These are phyloP conservation scores for Thielaviopsis punctulata DNA, from an alignment of 2,329 filamentous ascomycete species.

Conservation along the genomic window DNA sequence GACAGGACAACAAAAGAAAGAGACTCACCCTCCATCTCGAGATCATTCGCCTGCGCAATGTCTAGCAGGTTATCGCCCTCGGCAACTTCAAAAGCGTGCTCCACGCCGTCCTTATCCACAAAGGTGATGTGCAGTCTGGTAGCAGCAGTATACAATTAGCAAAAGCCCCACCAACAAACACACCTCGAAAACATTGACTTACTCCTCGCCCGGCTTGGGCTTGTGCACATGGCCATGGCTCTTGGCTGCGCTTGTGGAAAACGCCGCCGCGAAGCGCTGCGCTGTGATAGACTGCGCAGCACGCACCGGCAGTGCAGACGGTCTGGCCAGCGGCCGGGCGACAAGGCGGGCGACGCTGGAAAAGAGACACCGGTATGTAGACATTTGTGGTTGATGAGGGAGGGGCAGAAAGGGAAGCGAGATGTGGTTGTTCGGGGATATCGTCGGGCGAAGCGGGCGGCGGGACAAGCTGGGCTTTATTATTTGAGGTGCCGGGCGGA, in stretches of 20 bases:
- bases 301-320: not conserved
- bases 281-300: not conserved
- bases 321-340: slow-evolving; percentile 15
- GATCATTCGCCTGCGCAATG: slow-evolving; percentile 81
- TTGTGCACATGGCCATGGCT: slow-evolving; percentile 66
- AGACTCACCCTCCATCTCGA: slow-evolving; percentile 77
- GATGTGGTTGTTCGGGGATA: slow-evolving; percentile 1
- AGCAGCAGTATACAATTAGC: too few species aligned
- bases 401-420: not conserved
- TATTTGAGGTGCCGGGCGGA: not conserved
- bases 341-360: slow-evolving; percentile 1
- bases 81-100: slow-evolving; percentile 60
- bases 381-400: slow-evolving; percentile 4
- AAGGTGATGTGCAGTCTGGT: slow-evolving; percentile 73
- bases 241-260: slow-evolving; percentile 44
- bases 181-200: slow-evolving; percentile 20
- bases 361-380: slow-evolving; percentile 4
- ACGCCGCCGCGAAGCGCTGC: slow-evolving; percentile 20
- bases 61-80: slow-evolving; percentile 88
- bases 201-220: slow-evolving; percentile 88
- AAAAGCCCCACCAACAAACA: too few species aligned
- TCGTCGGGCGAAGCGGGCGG: not conserved
- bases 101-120: slow-evolving; percentile 71
- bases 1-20: too few species aligned
- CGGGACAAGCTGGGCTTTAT: not conserved